These are phyloP conservation scores for Cutaneotrichosporon daszewskae DNA, from an alignment of 1,284 basidiomycete species.

Conservation along the genomic window DNA sequence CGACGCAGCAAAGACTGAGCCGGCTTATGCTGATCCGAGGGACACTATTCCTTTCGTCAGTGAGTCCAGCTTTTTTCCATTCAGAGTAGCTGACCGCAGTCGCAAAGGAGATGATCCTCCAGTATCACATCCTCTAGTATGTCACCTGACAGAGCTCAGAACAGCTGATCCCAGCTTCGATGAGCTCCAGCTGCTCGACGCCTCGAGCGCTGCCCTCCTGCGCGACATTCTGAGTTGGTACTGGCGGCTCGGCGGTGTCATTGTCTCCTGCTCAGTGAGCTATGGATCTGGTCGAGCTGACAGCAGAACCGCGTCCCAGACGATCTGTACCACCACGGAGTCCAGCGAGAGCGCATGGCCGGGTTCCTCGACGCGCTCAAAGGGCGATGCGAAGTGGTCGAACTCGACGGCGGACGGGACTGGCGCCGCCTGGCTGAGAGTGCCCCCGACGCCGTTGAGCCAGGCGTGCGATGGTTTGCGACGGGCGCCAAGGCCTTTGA, in stretches of 20 bases:
- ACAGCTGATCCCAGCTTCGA: conserved; percentile 59
- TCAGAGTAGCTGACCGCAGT: conserved; percentile 30
- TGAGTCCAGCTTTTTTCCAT: conserved; percentile 23
- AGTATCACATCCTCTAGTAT: conserved; percentile 49
- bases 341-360: conserved; percentile 59
- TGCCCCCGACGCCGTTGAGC: conserved; percentile 2
- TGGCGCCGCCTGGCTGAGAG: conserved; percentile 36
- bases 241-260: conserved; percentile 67
- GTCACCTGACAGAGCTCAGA: conserved; percentile 38
- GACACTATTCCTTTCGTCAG: conserved; percentile 47
- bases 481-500: conserved; percentile 36
- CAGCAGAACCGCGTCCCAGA: conserved; percentile 58
- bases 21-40: conserved; percentile 27
- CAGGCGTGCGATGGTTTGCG: conserved; percentile 20
- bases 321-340: conserved; percentile 64
- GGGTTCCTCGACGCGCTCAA: conserved; percentile 62
- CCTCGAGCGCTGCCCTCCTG: conserved; percentile 60
- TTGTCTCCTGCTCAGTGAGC: conserved; percentile 52
- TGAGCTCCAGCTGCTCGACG: conserved; percentile 66
- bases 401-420: conserved; percentile 53
- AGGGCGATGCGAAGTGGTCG: conserved; percentile 58
- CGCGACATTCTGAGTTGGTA: conserved; percentile 68
- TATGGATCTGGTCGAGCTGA: background rate
- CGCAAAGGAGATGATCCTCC: conserved; percentile 44
- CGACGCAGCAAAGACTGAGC: conserved; percentile 12